Evolutionary conservation across 495 filamentous ascomycete species (phyloP), one percentile per base, ranked within the genome.

Genomic region (Penicilliopsis zonata): DNA sequence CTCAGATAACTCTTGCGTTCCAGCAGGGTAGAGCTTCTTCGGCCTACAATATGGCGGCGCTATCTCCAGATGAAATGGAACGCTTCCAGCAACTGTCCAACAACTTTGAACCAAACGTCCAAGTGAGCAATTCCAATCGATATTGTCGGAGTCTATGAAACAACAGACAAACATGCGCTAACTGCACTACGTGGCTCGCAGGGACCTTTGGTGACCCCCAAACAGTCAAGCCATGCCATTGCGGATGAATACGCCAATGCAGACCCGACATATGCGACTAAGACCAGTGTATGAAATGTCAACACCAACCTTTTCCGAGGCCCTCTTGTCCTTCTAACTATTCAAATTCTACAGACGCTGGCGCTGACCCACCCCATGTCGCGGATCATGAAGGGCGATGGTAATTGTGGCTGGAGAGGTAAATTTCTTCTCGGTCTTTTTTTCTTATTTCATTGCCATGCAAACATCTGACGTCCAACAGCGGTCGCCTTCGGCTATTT

Each of bases 351-450:
- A 26, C 45, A 95, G 87, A 70, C 76, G 18, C 67, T 98, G 30
- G 80, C 82, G 1, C 63, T 78, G 34, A 87, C 81, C 40, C 94
- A 92, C 50, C 82, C 85, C 10, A 76, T 86, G 44, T 90, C 83
- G 45, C 82, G 90, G 25, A 79, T 78, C 3, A 77, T 94, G 57
- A 78, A 77, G 51, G 87, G 90, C 13, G 90, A 98, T 60, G 90
- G 90, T 22, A 87, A 92, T 49, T 98, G 90, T 61, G 90, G 90
- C 42, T 98, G 90, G 88, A 72, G 90, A 78, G 90, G 88, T 94
- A 72, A 32, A 51, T 23, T 4, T 9, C 6, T 52, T 55, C 61
- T n/a, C n/a, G 21, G 7, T 39, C 14, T 43, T 27, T 20, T 20
- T 21, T 5, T 10, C 14, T 17, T 21, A 16, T 30, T 9, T 20